Evolutionary conservation across 164 flowering plant genomes (phyloP).

Genomic region (Paratinospora sagittata): DNA sequence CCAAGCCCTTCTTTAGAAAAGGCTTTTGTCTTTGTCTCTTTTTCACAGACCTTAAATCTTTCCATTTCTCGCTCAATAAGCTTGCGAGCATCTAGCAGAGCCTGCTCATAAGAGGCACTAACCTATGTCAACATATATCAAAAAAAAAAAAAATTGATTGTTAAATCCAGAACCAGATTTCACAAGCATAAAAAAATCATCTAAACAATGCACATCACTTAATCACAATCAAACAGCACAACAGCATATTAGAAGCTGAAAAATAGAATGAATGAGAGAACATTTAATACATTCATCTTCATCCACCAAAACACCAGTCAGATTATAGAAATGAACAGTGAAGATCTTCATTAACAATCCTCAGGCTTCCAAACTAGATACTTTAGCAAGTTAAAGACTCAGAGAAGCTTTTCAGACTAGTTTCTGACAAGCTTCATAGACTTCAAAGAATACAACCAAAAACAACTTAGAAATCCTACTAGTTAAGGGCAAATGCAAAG

Average conservation of each 20-base stretch:
- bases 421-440: neutral
- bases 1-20: conserved; percentile 98
- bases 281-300: neutral
- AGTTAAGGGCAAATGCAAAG: neutral
- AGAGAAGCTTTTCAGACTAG: neutral
- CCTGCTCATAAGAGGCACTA: conserved; percentile 99
- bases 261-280: neutral
- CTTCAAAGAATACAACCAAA: neutral
- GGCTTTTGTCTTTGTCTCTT: conserved; percentile 99
- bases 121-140: conserved; percentile 79
- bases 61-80: conserved; percentile 98
- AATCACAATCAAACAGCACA: neutral
- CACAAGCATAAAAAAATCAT: neutral
- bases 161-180: conserved; percentile 16
- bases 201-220: conserved; percentile 1
- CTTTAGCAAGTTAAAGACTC: neutral
- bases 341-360: neutral
- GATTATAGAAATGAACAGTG: neutral
- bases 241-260: neutral
- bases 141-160: conserved; percentile 21
- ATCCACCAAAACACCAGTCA: neutral
- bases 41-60: conserved; percentile 95
- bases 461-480: neutral
- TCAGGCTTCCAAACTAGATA: neutral
- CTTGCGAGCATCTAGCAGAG: conserved; percentile 97